Base-by-base conservation (phyloP, 2,329 filamentous ascomycete genomes). In the Penicillium nordicum region DNA sequence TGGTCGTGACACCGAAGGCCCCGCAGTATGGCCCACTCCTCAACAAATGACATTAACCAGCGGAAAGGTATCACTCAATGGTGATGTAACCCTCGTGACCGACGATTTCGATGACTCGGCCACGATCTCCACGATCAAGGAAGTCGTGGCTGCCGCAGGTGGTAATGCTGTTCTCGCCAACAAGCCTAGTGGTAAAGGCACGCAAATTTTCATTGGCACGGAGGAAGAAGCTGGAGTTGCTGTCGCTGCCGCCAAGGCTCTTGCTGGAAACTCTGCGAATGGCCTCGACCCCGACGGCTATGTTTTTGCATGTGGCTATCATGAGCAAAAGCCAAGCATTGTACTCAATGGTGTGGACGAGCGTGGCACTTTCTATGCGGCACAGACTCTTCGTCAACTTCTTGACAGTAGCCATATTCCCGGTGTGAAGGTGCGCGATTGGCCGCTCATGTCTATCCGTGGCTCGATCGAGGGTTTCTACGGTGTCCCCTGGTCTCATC, bases 391-490 rank as follows among this genome's bases (percentile, higher is more conserved):
- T 11, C 48, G 37, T 25, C 48, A 50, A 50, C 27, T 50, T 12
- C 48, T 42, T 4, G 37, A 32, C 9, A 18, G 18, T 23, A 12
- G 9, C 6, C 10, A 40, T 11, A 16, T 42, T n/a, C 21, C 54
- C 4, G 59, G 57, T 25, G 25, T 64, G 12, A 52, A 57, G 16
- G 49, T 65, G n/a, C 61, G 61, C 16, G 63, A 66, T 25, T 63
- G 63, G 63, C 63, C 63, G 23, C 63, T 66, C 23, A 66, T 66
- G 63, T 55, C 63, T 14, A 62, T 66, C 36, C 63, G 63, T 41
- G 63, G 63, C 32, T 65, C 61, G 7, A 66, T 66, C 8, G 59
- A 65, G 44, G 63, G 63, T 1, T 65, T 66, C 51, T 66, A 65
- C 36, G 63, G 63, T 38, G 48, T 65, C 11, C 63, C 63, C 0